Conservation (phyloP, 352 stramenopile species). For the Phytophthora lateralis region DNA sequence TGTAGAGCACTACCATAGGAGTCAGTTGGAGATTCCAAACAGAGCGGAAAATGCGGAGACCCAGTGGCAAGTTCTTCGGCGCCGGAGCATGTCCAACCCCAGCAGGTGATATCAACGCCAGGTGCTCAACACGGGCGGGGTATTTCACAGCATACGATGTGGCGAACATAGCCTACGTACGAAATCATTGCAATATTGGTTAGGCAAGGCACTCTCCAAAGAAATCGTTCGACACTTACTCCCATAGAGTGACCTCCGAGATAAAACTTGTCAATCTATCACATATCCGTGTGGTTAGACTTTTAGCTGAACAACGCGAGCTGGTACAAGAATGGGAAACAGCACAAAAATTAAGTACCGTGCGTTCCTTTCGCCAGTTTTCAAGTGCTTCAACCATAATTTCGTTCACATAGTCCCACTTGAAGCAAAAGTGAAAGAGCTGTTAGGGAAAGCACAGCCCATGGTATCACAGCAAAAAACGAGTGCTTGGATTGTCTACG, state of each 20-base stretch:
- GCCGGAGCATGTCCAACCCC: constrained; percentile 53
- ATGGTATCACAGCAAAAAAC: too few species aligned
- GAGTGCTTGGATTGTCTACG: background rate
- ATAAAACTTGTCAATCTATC: constrained; percentile 65
- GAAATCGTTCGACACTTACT: constrained; percentile 25
- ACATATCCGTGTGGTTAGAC: background rate
- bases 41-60: constrained; percentile 51
- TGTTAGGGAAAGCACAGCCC: background rate
- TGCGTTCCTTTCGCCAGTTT: constrained; percentile 61
- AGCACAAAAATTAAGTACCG: constrained; percentile 25
- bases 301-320: background rate
- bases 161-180: constrained; percentile 57
- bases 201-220: background rate
- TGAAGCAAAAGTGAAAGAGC: background rate
- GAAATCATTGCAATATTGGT: constrained; percentile 2
- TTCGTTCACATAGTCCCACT: constrained; percentile 66
- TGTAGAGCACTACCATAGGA: constrained; percentile 44
- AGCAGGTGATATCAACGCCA: constrained; percentile 67
- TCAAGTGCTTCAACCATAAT: constrained; percentile 68
- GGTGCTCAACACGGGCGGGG: constrained; percentile 49
- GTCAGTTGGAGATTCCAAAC: constrained; percentile 58
- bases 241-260: constrained; percentile 71
- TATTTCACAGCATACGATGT: constrained; percentile 60
- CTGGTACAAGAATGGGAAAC: background rate
- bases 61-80: constrained; percentile 34